Conservation (phyloP, 441 rosid species). For the Arabidopsis hybrid region DNA sequence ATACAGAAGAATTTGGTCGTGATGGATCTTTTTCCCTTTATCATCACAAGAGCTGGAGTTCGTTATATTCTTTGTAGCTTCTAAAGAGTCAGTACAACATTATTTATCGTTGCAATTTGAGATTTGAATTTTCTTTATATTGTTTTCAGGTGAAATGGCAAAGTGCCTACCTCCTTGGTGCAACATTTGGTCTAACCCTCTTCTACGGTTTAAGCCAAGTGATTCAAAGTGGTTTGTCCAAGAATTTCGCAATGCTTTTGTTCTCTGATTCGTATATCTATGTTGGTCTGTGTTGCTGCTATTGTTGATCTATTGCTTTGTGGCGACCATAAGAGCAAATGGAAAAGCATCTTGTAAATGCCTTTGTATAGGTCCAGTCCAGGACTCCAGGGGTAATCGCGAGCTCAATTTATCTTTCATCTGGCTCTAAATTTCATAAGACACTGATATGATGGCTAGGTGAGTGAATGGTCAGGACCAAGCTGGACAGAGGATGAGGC, state of each 20-base stretch:
- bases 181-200: neutral
- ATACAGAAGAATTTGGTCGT: constrained; percentile 6
- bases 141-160: neutral
- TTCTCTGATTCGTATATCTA: neutral
- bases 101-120: neutral
- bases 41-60: neutral
- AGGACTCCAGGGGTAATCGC: neutral
- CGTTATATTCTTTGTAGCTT: neutral
- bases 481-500: neutral
- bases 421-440: neutral
- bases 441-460: neutral
- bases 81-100: neutral
- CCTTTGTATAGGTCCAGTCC: neutral
- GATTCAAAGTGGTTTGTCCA: neutral
- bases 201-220: neutral
- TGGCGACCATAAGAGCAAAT: too few species aligned
- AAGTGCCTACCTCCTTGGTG: neutral
- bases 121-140: neutral
- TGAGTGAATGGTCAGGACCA: neutral
- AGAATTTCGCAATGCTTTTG: neutral
- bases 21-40: neutral
- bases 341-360: too few species aligned
- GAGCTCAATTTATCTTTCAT: neutral
- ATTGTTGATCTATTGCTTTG: too few species aligned
- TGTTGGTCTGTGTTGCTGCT: neutral